Evolutionary conservation across 192 early-diverging fungal species (phyloP), one percentile per base, ranked within the genome.

Genomic region (Glomus cerebriforme): DNA sequence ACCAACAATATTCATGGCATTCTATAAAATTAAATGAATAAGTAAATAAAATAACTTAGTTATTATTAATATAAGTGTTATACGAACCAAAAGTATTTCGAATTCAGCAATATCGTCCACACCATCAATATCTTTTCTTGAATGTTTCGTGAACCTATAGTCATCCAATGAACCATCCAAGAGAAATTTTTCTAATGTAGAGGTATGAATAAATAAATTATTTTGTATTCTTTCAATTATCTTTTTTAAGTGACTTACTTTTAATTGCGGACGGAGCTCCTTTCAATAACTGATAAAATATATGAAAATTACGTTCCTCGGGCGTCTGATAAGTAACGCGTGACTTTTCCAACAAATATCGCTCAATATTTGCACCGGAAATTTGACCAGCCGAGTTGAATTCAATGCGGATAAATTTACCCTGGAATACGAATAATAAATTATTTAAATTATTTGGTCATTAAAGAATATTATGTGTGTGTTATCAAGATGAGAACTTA

Each of bases 321-420:
- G 90, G 80, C 5, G 95, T 93, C 84, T 97, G 98, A 79, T 92
- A 93, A 15, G 97, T 97, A 1, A 99, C 96, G 43, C 98, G 89
- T 17, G 97, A 97, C 84, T 98, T 99, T 83, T 99, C 98, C 59
- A 99, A 88, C 45, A 99, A 88, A 82, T 99, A 99, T 85, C 96
- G 90, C 80, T 98, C 95, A 83, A 99, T 98, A 82, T 97, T 96
- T 35, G 95, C 97, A 65, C 98, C 97, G 58, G 94, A 92, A 76
- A 98, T 98, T 80, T 82, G 88, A 27, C 84, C 85, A 22, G 73
- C 77, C 9, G 88, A 85, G 66, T 92, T 96, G 86, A 99, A 99
- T 84, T 97, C 97, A 85, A 99, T 97, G 26, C 97, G 91, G 81
- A 99, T 98, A 85, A 98, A 99, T 87, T 99, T 99, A 67, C 98